phyloP scores from a whole-genome alignment of 2,329 filamentous ascomycete species.

The Diaporthe destruens region DNA sequence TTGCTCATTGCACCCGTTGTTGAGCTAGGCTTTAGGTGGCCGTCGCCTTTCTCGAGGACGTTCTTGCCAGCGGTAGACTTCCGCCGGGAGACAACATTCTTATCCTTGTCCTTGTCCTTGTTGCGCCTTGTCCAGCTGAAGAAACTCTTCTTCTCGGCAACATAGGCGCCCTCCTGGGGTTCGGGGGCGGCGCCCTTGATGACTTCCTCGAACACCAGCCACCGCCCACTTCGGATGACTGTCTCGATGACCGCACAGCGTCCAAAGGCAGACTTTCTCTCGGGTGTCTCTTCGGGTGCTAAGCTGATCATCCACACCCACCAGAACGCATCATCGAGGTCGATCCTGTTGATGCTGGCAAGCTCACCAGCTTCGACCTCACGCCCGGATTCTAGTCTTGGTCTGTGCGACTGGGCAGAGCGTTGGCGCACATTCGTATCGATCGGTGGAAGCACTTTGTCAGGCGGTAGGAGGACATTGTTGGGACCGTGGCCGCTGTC shows the following conservation, averaged over 20 bases:
- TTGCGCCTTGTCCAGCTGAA: slow-evolving; percentile 86
- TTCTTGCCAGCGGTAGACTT: slow-evolving; percentile 76
- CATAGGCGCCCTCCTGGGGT: slow-evolving; percentile 86
- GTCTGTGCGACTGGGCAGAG: slow-evolving; percentile 87
- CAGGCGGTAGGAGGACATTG: slow-evolving; percentile 81
- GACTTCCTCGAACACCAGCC: slow-evolving; percentile 97
- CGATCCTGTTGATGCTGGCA: slow-evolving; percentile 87
- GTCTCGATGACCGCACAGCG: slow-evolving; percentile 95
- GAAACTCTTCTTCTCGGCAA: slow-evolving; percentile 94
- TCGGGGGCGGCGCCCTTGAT: slow-evolving; percentile 92
- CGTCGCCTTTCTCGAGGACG: slow-evolving; percentile 58
- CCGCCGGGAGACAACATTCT: slow-evolving; percentile 66
- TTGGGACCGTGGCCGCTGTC: slow-evolving; percentile 72
- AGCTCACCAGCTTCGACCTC: slow-evolving; percentile 91
- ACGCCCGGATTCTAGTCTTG: slow-evolving; percentile 75
- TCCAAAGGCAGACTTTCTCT: slow-evolving; percentile 92
- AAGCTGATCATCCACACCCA: slow-evolving; percentile 99
- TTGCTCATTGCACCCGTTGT: slow-evolving; percentile 71
- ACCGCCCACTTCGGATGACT: slow-evolving; percentile 81
- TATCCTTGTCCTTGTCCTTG: slow-evolving; percentile 54
- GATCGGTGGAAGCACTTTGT: slow-evolving; percentile 91
- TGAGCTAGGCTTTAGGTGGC: slow-evolving; percentile 56
- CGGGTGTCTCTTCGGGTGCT: slow-evolving; percentile 84
- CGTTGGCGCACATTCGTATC: slow-evolving; percentile 77
- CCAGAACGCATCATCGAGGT: slow-evolving; percentile 97